A percentile compares a stretch with the other conserved stretches of the same genome.
phyloP scores from a whole-genome alignment of 2,329 filamentous ascomycete species.

The Colletotrichum australisinense region DNA sequence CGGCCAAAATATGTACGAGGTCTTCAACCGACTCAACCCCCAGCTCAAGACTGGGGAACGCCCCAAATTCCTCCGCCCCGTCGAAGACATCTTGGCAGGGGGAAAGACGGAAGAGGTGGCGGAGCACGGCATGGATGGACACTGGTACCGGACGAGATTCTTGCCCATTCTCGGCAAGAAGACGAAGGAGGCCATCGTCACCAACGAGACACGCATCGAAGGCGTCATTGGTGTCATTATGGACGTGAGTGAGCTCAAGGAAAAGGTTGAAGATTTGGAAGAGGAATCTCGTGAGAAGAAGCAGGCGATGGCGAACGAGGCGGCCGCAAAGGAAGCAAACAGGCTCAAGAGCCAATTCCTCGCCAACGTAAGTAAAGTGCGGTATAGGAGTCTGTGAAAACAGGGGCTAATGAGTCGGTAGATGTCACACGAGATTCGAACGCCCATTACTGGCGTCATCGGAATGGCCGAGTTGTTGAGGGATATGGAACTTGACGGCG shows the following conservation, averaged over 20 bases:
- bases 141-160: constrained; percentile 79
- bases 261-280: constrained; percentile 71
- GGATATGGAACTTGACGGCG: constrained; percentile 74
- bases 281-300: constrained; percentile 76
- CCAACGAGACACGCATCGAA: constrained; percentile 65
- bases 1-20: constrained; percentile 72
- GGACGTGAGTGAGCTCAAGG: constrained; percentile 80
- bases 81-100: constrained; percentile 74
- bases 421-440: constrained; percentile 85
- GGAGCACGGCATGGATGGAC: constrained; percentile 69
- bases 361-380: constrained; percentile 63
- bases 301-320: constrained; percentile 78
- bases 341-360: constrained; percentile 84
- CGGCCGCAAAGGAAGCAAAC: constrained; percentile 83
- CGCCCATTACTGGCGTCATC: constrained; percentile 83
- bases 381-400: not conserved
- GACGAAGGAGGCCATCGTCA: constrained; percentile 60
- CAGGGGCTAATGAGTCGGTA: constrained; percentile 39
- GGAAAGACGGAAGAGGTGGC: constrained; percentile 69
- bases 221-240: constrained; percentile 84
- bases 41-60: constrained; percentile 55
- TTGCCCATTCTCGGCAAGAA: constrained; percentile 72
- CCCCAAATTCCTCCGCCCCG: constrained; percentile 64
- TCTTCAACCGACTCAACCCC: constrained; percentile 66
- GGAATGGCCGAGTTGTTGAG: constrained; percentile 82